phyloP scores from a whole-genome alignment of 2,329 filamentous ascomycete species.

The Paraphaeosphaeria minitans region DNA sequence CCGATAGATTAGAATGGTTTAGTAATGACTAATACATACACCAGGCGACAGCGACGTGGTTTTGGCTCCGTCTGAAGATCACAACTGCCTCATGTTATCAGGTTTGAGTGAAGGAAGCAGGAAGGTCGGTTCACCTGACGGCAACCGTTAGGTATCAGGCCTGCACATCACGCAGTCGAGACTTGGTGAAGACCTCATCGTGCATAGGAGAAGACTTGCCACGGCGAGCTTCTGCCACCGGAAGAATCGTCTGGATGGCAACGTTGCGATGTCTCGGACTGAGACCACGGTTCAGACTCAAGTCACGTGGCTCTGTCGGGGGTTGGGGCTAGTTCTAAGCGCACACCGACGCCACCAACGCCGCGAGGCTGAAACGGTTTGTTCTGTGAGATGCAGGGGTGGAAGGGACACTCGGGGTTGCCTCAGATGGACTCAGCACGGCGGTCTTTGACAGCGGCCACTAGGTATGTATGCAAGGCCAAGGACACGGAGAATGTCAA shows the following conservation, averaged over 20 bases:
- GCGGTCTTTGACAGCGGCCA: constrained; percentile 4
- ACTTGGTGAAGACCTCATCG: background rate
- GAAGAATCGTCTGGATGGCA: constrained; percentile 2
- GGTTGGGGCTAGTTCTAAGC: background rate
- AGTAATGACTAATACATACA: background rate
- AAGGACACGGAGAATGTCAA: constrained; percentile 8
- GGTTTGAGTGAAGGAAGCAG: background rate
- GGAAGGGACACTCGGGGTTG: constrained; percentile 2
- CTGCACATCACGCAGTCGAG: background rate
- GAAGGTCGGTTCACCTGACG: background rate
- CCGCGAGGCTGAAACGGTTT: constrained; percentile 10
- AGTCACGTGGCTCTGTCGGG: constrained; percentile 1
- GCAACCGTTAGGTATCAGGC: background rate
- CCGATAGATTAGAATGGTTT: background rate
- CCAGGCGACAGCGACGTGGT: background rate
- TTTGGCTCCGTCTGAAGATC: background rate
- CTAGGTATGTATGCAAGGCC: constrained; percentile 8
- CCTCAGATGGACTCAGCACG: constrained; percentile 3
- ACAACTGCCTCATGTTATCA: background rate
- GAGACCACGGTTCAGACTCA: constrained; percentile 5
- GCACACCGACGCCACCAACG: constrained; percentile 10
- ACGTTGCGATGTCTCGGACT: constrained; percentile 9
- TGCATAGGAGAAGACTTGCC: background rate
- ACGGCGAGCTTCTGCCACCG: too few relatives aligned
- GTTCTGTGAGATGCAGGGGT: constrained; percentile 8